Evolutionary conservation across 257 asterid species (phyloP).

Genomic region (Scutellaria minor): DNA sequence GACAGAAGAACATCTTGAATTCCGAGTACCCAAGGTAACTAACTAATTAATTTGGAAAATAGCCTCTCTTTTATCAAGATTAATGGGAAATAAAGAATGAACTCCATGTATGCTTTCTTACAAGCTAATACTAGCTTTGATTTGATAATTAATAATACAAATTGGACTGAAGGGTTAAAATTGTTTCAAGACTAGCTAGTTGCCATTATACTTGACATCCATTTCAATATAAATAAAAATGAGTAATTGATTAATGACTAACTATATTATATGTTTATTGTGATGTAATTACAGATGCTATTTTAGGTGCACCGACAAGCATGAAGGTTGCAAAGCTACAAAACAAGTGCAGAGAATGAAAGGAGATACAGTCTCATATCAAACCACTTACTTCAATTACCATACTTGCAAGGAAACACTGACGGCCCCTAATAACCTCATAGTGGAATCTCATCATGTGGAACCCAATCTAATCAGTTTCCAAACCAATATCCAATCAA

Average conservation of each 20-base stretch:
- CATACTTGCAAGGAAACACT: slow-evolving; percentile 56
- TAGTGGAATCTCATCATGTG: slow-evolving; percentile 32
- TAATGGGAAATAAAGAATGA: too few relatives aligned
- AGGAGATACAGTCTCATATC: slow-evolving; percentile 41
- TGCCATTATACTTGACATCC: not conserved
- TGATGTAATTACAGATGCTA: slow-evolving; percentile 56
- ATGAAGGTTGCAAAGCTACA: slow-evolving; percentile 65
- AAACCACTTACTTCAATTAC: slow-evolving; percentile 61
- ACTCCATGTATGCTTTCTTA: too few relatives aligned
- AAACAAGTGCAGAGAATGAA: slow-evolving; percentile 67
- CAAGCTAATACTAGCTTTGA: not conserved
- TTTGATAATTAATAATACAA: not conserved
- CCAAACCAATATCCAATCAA: slow-evolving; percentile 22
- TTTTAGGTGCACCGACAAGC: slow-evolving; percentile 73
- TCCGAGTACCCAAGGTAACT: slow-evolving; percentile 66
- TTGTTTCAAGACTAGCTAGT: not conserved
- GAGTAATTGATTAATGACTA: not conserved
- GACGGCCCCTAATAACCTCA: slow-evolving; percentile 28
- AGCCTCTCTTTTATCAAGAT: not conserved
- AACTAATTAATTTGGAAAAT: not conserved
- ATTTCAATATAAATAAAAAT: not conserved
- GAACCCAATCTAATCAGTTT: slow-evolving; percentile 52
- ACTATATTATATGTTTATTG: not conserved
- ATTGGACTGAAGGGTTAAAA: not conserved
- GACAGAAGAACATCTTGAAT: slow-evolving; percentile 67